These are phyloP conservation scores for Ophiocytium majus DNA, from an alignment of 352 stramenopile species.

Conservation along the genomic window DNA sequence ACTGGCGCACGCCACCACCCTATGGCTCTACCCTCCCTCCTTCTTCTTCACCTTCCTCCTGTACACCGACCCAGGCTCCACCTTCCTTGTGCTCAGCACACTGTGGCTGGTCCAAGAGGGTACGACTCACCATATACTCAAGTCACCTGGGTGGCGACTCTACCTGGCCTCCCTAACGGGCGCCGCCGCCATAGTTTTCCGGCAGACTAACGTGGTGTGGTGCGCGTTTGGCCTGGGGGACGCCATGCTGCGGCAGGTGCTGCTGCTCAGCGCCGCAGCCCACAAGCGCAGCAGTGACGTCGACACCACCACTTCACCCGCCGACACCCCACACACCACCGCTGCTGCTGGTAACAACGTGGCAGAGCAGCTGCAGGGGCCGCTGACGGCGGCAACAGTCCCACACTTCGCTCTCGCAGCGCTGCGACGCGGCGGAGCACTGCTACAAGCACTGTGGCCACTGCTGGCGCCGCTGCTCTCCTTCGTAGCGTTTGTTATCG, in stretches of 20 bases:
- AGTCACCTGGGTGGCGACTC: neutral
- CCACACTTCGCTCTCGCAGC: constrained; percentile 18
- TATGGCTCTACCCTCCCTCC: constrained; percentile 72
- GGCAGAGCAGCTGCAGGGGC: neutral
- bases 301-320: neutral
- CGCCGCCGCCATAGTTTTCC: constrained; percentile 71
- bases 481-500: constrained; percentile 53
- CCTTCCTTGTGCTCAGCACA: constrained; percentile 73
- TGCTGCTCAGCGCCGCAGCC: neutral
- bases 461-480: constrained; percentile 45
- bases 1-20: constrained; percentile 67
- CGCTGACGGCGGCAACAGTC: constrained; percentile 18
- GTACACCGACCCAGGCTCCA: constrained; percentile 78
- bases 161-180: constrained; percentile 62
- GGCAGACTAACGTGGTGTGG: constrained; percentile 85
- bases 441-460: constrained; percentile 33
- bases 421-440: constrained; percentile 15
- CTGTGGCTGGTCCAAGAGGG: neutral
- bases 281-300: neutral
- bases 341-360: no score
- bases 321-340: no score
- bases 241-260: constrained; percentile 44
- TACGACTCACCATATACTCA: no score
- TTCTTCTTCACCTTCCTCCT: constrained; percentile 82
- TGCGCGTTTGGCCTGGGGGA: constrained; percentile 75